Evolutionary conservation across 2,329 filamentous ascomycete species (phyloP).

Genomic region (Esteya vermicola): DNA sequence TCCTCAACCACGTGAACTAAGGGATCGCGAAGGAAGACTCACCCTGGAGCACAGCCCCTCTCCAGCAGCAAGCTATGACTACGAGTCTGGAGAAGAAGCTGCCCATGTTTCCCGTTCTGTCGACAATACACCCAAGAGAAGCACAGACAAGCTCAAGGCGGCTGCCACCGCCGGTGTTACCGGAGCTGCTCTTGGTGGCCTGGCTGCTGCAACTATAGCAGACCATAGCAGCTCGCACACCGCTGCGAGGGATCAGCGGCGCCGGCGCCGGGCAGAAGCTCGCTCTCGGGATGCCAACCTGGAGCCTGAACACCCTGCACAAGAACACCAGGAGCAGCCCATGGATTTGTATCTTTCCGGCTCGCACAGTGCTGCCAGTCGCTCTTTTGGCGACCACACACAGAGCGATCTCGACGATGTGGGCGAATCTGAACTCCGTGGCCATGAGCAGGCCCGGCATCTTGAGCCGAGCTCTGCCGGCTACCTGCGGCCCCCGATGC

Average conservation of each 20-base stretch:
- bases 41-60: conserved; percentile 34
- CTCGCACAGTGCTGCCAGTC: conserved; percentile 5
- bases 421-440: conserved; percentile 12
- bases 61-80: conserved; percentile 18
- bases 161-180: conserved; percentile 28
- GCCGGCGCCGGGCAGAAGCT: conserved; percentile 37
- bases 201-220: conserved; percentile 19
- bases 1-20: conserved; percentile 26
- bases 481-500: conserved; percentile 59
- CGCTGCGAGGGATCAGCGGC: conserved; percentile 35
- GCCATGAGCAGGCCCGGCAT: conserved; percentile 34
- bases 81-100: conserved; percentile 20
- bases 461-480: conserved; percentile 27
- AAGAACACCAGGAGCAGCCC: conserved; percentile 21
- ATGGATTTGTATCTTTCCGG: conserved; percentile 6
- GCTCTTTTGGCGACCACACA: neutral
- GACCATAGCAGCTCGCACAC: conserved; percentile 26
- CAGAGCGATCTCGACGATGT: neutral
- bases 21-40: conserved; percentile 40
- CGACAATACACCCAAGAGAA: conserved; percentile 31
- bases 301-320: too few species aligned
- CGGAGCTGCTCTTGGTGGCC: conserved; percentile 25
- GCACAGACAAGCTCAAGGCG: conserved; percentile 27
- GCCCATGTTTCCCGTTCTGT: conserved; percentile 8
- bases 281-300: conserved; percentile 30